Evolutionary conservation across 345 rosid species (phyloP).

Genomic region (Gossypium turneri): DNA sequence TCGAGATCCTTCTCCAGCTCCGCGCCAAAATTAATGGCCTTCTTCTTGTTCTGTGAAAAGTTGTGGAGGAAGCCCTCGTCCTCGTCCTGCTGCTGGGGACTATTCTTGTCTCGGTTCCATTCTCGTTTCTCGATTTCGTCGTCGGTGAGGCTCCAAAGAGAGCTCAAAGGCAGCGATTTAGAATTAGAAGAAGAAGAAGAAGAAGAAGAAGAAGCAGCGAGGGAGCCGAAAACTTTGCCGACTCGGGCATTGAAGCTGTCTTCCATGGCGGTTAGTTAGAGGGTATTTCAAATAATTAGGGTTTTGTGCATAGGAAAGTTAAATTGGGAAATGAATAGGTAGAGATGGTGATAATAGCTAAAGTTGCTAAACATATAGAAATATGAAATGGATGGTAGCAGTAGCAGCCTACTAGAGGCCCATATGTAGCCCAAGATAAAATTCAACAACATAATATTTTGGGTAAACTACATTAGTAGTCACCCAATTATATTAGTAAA

Average conservation of each 20-base stretch:
- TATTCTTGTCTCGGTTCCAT: constrained; percentile 37
- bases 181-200: constrained; percentile 19
- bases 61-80: constrained; percentile 5
- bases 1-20: constrained; percentile 33
- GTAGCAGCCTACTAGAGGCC: no score
- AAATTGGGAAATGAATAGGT: neutral
- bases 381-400: no score
- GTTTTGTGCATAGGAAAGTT: neutral
- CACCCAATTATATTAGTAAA: no score
- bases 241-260: constrained; percentile 70
- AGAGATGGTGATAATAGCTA: neutral
- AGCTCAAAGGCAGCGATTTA: constrained; percentile 23
- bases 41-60: neutral
- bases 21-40: neutral
- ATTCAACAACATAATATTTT: no score
- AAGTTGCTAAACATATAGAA: neutral
- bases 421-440: no score
- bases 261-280: constrained; percentile 32
- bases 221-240: constrained; percentile 67
- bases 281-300: neutral
- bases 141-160: constrained; percentile 71
- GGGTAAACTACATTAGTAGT: no score
- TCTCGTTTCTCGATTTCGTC: constrained; percentile 53
- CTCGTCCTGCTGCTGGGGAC: neutral
- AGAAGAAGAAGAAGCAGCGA: constrained; percentile 32